Conservation (phyloP, 2,329 filamentous ascomycete genomes). For the Monosporascus sp. region DNA sequence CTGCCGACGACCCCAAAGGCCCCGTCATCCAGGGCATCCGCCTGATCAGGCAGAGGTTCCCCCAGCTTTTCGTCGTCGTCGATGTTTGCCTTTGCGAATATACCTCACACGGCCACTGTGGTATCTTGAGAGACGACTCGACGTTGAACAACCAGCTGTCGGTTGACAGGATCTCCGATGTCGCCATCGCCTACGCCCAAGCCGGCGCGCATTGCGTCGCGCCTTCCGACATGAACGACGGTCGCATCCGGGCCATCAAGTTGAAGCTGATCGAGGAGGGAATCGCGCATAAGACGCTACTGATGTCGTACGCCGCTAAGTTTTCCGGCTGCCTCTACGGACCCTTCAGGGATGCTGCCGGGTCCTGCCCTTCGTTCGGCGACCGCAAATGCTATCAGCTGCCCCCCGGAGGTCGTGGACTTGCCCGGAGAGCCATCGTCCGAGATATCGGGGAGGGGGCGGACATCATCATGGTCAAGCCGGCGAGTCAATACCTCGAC, state of each 20-base stretch:
- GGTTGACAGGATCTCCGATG: conserved; percentile 90
- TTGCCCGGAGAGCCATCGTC: conserved; percentile 83
- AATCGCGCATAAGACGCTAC: conserved; percentile 80
- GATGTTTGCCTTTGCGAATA: conserved; percentile 99
- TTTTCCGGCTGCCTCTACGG: conserved; percentile 96
- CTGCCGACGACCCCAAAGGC: conserved; percentile 87
- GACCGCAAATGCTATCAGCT: conserved; percentile 97
- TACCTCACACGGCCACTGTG: conserved; percentile 95
- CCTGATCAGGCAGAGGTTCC: conserved; percentile 77
- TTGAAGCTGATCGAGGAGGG: conserved; percentile 94
- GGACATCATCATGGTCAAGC: conserved; percentile 99
- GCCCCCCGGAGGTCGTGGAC: conserved; percentile 82
- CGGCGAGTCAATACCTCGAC: conserved; percentile 89
- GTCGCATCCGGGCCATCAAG: conserved; percentile 94
- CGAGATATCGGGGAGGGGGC: conserved; percentile 91
- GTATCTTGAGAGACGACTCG: conserved; percentile 88
- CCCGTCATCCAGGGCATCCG: conserved; percentile 86
- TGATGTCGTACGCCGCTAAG: conserved; percentile 98
- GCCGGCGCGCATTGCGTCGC: conserved; percentile 96
- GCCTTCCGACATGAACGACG: conserved; percentile 98
- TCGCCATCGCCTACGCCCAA: conserved; percentile 95
- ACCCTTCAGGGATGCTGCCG: conserved; percentile 93
- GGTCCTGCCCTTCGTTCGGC: conserved; percentile 84
- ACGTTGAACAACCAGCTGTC: conserved; percentile 89
- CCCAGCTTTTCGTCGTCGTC: conserved; percentile 81